Conservation (phyloP, 2,329 filamentous ascomycete genomes). For the Colletotrichum sp. region DNA sequence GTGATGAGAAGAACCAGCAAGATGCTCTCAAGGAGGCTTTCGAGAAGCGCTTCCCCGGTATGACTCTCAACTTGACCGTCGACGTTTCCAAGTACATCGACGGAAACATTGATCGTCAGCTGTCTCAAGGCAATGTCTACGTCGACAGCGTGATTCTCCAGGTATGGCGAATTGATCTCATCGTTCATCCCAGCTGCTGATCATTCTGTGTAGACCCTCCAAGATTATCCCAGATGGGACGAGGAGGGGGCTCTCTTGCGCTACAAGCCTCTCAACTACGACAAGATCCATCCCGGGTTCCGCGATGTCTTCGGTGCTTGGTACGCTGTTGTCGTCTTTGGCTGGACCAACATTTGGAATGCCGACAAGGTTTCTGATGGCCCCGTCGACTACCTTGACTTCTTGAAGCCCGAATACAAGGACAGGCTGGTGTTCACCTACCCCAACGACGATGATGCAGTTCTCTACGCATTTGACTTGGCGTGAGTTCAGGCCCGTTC, state of each 20-base stretch:
- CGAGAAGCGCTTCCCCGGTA: constrained; percentile 50
- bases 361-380: constrained; percentile 36
- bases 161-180: background rate
- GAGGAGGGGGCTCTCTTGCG: constrained; percentile 48
- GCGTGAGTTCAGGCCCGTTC: constrained; percentile 38
- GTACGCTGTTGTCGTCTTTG: constrained; percentile 41
- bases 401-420: constrained; percentile 54
- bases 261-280: constrained; percentile 54
- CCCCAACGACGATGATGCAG: constrained; percentile 63
- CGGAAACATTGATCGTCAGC: constrained; percentile 47
- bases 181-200: background rate
- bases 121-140: constrained; percentile 39
- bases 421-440: constrained; percentile 59
- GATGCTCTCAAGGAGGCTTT: constrained; percentile 47
- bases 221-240: constrained; percentile 60
- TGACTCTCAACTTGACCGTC: constrained; percentile 59
- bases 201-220: constrained; percentile 36
- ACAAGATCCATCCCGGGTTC: constrained; percentile 44
- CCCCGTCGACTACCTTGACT: constrained; percentile 46
- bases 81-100: constrained; percentile 65
- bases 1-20: constrained; percentile 47
- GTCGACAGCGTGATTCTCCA: constrained; percentile 55
- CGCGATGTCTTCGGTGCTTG: constrained; percentile 45
- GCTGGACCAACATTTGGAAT: constrained; percentile 42
- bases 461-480: constrained; percentile 54